Conservation (phyloP, 305 asterid genomes). For the Ajuga reptans region DNA sequence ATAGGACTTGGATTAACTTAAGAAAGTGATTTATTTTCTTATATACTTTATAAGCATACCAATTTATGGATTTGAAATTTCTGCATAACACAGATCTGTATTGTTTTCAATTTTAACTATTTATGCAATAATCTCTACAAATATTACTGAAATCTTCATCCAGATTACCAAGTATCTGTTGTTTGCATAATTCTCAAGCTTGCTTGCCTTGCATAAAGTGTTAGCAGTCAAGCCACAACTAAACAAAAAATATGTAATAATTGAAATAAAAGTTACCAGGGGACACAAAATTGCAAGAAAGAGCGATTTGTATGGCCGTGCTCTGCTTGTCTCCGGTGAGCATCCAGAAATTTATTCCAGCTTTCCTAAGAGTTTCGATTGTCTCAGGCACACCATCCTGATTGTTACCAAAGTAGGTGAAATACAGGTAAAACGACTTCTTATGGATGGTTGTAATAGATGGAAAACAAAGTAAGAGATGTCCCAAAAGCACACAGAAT, state of each 20-base stretch:
- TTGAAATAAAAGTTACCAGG: constrained; percentile 51
- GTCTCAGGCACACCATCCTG: constrained; percentile 99
- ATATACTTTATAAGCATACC: neutral
- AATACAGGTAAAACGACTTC: constrained; percentile 15
- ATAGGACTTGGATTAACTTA: neutral
- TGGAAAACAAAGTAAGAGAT: constrained; percentile 6
- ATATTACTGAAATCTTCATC: neutral
- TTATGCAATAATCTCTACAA: neutral
- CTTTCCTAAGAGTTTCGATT: constrained; percentile 76
- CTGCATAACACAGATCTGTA: neutral
- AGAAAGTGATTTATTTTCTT: neutral
- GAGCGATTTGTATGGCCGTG: constrained; percentile 96
- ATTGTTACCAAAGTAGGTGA: constrained; percentile 20
- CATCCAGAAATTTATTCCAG: constrained; percentile 98
- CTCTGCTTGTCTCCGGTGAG: constrained; percentile 93
- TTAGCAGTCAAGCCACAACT: neutral
- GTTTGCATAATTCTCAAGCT: neutral
- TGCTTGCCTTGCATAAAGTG: neutral
- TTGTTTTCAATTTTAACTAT: neutral
- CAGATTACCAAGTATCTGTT: constrained; percentile 5
- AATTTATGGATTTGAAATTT: neutral
- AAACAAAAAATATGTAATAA: constrained; percentile 2
- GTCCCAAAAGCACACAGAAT: constrained; percentile 21
- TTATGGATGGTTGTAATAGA: constrained; percentile 14
- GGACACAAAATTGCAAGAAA: constrained; percentile 89